These are phyloP conservation scores for Phytophthora gonapodyides DNA, from an alignment of 352 stramenopile species.

Conservation along the genomic window DNA sequence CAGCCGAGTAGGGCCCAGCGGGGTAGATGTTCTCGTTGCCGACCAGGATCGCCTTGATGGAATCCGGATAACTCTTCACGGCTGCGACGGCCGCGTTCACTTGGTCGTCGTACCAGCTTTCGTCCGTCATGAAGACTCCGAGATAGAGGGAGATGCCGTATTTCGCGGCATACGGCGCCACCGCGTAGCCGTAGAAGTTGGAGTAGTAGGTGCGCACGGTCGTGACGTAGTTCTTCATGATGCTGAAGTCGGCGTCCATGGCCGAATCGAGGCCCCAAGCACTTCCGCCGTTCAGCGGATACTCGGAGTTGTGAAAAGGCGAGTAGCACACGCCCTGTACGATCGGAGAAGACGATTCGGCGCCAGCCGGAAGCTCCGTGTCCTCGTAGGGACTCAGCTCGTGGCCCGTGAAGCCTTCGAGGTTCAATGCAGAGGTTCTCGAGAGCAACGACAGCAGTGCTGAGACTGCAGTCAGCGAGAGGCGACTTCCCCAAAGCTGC, in stretches of 20 bases:
- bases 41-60: slow-evolving; percentile 63
- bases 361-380: slow-evolving; percentile 8
- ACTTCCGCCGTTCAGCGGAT: slow-evolving; percentile 53
- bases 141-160: slow-evolving; percentile 67
- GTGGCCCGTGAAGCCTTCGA: slow-evolving; percentile 24
- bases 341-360: slow-evolving; percentile 24
- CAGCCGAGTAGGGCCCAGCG: slow-evolving; percentile 44
- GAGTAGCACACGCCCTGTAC: slow-evolving; percentile 70
- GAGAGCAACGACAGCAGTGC: slow-evolving; percentile 13
- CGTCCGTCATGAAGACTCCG: slow-evolving; percentile 76
- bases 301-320: slow-evolving; percentile 74
- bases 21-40: slow-evolving; percentile 79
- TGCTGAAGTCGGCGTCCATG: slow-evolving; percentile 69
- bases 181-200: slow-evolving; percentile 56
- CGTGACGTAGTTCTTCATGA: slow-evolving; percentile 67
- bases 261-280: slow-evolving; percentile 43
- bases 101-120: slow-evolving; percentile 63
- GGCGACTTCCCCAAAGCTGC: slow-evolving; percentile 14
- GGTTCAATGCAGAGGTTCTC: slow-evolving; percentile 22
- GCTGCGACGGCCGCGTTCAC: slow-evolving; percentile 50
- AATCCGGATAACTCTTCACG: slow-evolving; percentile 53
- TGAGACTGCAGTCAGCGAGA: slow-evolving; percentile 11
- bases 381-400: slow-evolving; percentile 20
- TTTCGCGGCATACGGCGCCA: slow-evolving; percentile 47
- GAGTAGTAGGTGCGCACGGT: slow-evolving; percentile 83